Evolutionary conservation across 352 stramenopile genomes (phyloP), one percentile per base, ranked within the genome.

Genomic region (Pythium plurisporium): DNA sequence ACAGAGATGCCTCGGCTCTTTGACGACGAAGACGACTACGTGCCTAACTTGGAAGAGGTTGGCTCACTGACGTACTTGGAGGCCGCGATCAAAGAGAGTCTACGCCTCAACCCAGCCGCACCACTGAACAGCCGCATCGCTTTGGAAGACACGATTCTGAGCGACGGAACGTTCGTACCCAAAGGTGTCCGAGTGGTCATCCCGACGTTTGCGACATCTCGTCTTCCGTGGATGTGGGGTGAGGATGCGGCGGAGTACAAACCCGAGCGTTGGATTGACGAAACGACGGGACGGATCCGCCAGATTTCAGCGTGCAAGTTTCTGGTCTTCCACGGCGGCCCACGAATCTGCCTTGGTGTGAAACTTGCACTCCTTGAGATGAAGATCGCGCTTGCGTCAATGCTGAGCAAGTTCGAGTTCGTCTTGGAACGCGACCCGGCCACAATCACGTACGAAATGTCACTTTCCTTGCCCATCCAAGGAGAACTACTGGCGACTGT

Each of bases 231-330:
- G 37, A 57, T 91, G 0, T 94, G 85, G 81, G 81, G 79, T 1
- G 54, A 74, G 0, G 82, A 94, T 50, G 79, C 67, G 1, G 45
- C 62, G 1, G 70, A 83, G 42, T 89, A 85, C 52, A 81, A 79
- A 44, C 83, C 83, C 1, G 79, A 92, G 33, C 69, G 85, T 3
- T 92, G 76, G 72, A 71, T 93, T 36, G 75, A 89, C 10, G 25
- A 25, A 0, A 46, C 46, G 2, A 82, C 68, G 0, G 60, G 67
- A 19, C 86, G 79, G 36, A 48, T 79, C 19, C 67, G 69, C 3
- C 57, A 70, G 31, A 54, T 87, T 20, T 84, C 75, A 8, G 61
- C 76, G 6, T 87, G 77, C 64, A 82, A 86, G 56, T 92, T 87
- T 53, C 68, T 70, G 6, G 74, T 70, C 0, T 93, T 95, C 56